phyloP scores from a whole-genome alignment of 2,329 filamentous ascomycete species.

The Penicillium crustosum region DNA sequence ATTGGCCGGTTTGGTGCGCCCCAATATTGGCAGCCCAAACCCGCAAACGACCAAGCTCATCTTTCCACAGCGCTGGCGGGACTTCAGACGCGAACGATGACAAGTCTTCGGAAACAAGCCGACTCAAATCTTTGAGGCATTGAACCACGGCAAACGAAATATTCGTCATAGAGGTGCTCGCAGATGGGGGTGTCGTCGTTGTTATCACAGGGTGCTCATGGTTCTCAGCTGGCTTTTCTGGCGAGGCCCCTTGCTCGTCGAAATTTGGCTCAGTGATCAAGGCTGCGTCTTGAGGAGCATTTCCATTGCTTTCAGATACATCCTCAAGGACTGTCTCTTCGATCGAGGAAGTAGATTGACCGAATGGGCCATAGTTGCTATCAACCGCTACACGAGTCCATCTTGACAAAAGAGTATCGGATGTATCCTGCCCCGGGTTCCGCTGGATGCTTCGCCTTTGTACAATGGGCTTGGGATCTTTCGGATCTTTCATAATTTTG shows the following conservation, averaged over 20 bases:
- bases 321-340: background rate
- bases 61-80: conserved; percentile 11
- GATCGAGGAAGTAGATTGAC: background rate
- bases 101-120: background rate
- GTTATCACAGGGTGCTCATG: background rate
- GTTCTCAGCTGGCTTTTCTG: background rate
- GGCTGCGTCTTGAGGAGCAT: background rate
- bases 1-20: conserved; percentile 28
- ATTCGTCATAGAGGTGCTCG: background rate
- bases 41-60: conserved; percentile 23
- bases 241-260: background rate
- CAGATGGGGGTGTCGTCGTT: background rate
- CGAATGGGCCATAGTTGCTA: too few relatives aligned
- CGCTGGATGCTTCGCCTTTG: too few relatives aligned
- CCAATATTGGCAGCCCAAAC: conserved; percentile 37
- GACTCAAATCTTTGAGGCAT: background rate
- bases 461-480: background rate
- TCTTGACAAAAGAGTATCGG: background rate
- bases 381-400: background rate
- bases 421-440: too few relatives aligned
- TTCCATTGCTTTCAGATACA: background rate
- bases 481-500: background rate
- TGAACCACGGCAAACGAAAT: background rate
- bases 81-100: background rate
- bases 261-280: background rate